Evolutionary conservation across 176 grass and related monocot genomes (phyloP), one percentile per base, ranked within the genome.

Genomic region (Carex scoparia): DNA sequence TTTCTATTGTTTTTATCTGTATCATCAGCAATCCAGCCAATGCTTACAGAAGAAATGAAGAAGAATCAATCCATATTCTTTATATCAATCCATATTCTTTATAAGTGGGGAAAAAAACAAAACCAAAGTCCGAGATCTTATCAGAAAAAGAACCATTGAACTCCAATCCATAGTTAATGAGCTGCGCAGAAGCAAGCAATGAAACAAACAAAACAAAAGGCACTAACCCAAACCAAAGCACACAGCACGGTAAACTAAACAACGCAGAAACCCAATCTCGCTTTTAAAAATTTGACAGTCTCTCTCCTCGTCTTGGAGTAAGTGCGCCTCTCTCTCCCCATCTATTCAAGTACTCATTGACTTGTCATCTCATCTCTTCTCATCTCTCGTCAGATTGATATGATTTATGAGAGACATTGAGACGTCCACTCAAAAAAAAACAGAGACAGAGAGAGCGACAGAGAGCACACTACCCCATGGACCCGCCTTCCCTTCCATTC

Each of bases 201-300:
- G 12, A 69, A 69, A 13, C 67, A 69, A 69, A 32, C 65, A 38
- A 23, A 23, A 23, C 23, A 16, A 32, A 32, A 68, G 11, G 5
- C 4, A 44, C 19, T 0, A 78, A 78, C 48, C 27, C 23, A 57
- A 78, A 33, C 6, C 27, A 40, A 44, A 81, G 19, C 59, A 44
- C 79, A 64, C 59, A 49, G 38, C 1, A 10, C 9, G n/a, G 58
- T 63, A 54, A 66, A 70, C 15, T 70, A 44, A 65, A 12, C 61
- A 33, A 14, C 55, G 77, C 55, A 80, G 77, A 61, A 80, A 80
- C 77, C 77, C 77, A 59, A 23, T 37, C 75, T 79, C 23, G n/a
- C 31, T 61, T 80, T 80, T 35, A 16, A 80, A 58, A 14, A 18
- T 23, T 80, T 80, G 76, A 27, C 56, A 81, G 33, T 80, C 16